A percentile compares a stretch with the other conserved stretches of the same genome.
These are phyloP conservation scores for Ligustrum vulgare DNA, from an alignment of 257 asterid genomes.

Conservation along the genomic window DNA sequence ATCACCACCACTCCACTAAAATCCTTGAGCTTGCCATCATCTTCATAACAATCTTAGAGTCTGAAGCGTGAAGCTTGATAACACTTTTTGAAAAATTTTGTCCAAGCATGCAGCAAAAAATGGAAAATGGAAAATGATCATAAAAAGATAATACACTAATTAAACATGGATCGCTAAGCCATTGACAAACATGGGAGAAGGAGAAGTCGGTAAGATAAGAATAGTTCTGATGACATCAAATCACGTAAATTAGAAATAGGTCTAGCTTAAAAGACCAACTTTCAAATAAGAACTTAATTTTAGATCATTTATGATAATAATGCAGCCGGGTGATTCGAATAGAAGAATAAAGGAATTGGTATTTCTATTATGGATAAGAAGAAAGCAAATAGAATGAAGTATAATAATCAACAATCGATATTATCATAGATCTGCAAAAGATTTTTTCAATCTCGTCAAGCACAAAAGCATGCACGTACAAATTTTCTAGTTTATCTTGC, in stretches of 20 bases:
- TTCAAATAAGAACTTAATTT: not conserved
- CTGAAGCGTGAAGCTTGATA: not conserved
- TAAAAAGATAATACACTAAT: not conserved
- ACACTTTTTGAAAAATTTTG: not conserved
- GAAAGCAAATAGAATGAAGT: not conserved
- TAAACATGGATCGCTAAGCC: not conserved
- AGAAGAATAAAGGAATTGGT: not conserved
- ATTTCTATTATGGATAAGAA: not conserved
- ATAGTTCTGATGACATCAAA: not conserved
- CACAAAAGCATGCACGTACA: no score
- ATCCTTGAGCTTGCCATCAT: not conserved
- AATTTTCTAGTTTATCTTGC: no score
- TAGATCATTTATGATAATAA: not conserved
- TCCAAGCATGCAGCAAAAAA: not conserved
- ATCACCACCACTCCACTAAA: not conserved
- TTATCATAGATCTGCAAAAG: constrained; percentile 2
- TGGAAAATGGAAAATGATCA: not conserved
- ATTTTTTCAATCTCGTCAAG: not conserved
- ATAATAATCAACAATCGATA: not conserved
- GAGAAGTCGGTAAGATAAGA: not conserved
- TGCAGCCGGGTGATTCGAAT: not conserved
- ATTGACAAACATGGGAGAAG: not conserved
- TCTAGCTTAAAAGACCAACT: not conserved
- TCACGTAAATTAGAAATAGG: not conserved
- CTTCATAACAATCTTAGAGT: not conserved